Evolutionary conservation across 2,329 filamentous ascomycete species (phyloP).

Genomic region (Cryoendolithus antarcticus): DNA sequence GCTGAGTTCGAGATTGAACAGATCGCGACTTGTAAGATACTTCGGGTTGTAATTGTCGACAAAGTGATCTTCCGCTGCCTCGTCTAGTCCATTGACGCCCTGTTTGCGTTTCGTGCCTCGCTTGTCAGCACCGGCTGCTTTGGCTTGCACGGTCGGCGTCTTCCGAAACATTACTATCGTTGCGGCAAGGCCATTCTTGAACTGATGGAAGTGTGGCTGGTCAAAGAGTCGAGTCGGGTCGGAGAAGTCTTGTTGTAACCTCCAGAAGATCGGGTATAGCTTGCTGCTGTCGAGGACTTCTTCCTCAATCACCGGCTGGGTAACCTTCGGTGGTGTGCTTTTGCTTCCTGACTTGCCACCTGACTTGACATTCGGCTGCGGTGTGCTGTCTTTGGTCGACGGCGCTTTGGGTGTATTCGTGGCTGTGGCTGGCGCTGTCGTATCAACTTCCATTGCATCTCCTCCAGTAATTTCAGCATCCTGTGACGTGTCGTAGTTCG

Average conservation of each 20-base stretch:
- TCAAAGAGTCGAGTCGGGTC: conserved; percentile 71
- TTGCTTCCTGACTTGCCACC: conserved; percentile 15
- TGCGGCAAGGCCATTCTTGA: conserved; percentile 50
- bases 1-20: conserved; percentile 93
- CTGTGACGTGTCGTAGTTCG: conserved; percentile 55
- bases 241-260: conserved; percentile 81
- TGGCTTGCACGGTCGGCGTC: conserved; percentile 54
- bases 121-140: conserved; percentile 50
- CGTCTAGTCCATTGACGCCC: conserved; percentile 5
- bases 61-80: conserved; percentile 31
- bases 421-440: conserved; percentile 20
- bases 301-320: conserved; percentile 28
- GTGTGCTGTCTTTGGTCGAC: conserved; percentile 12
- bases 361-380: conserved; percentile 8
- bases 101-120: conserved; percentile 59
- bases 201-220: conserved; percentile 53
- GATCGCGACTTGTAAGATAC: conserved; percentile 90
- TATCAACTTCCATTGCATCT: conserved; percentile 55
- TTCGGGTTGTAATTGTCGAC: conserved; percentile 84
- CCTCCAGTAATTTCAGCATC: conserved; percentile 8
- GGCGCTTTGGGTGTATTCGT: conserved; percentile 7
- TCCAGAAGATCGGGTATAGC: conserved; percentile 90
- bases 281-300: conserved; percentile 50
- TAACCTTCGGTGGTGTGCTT: conserved; percentile 12
- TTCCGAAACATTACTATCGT: conserved; percentile 66